Evolutionary conservation across 306 rosid genomes (phyloP).

Genomic region (Castanea mollissima): DNA sequence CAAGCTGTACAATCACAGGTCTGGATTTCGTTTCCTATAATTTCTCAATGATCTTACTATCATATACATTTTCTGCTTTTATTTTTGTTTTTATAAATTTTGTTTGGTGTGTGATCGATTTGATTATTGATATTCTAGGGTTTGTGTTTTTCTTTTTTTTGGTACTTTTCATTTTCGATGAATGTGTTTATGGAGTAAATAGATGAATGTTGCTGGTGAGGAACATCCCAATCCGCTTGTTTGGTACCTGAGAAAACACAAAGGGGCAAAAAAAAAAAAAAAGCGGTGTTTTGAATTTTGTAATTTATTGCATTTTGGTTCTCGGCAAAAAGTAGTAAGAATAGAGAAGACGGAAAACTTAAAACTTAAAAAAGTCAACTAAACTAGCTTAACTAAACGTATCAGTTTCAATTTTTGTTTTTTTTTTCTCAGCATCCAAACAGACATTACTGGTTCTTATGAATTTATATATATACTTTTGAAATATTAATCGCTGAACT

Average conservation of each 20-base stretch:
- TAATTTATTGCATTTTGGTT: not conserved
- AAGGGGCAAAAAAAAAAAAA: not conserved
- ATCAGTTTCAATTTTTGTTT: not conserved
- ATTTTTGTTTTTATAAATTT: not conserved
- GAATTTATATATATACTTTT: not conserved
- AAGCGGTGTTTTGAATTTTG: not conserved
- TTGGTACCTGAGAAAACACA: not conserved
- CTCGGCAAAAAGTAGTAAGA: not conserved
- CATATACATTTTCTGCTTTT: not conserved
- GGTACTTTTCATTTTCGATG: no score
- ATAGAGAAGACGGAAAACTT: not conserved
- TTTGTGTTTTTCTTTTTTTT: not conserved
- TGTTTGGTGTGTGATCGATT: not conserved
- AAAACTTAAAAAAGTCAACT: not conserved
- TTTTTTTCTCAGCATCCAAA: not conserved
- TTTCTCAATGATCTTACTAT: conserved; percentile 3
- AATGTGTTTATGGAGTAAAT: not conserved
- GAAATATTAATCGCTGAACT: not conserved
- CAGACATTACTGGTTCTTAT: not conserved
- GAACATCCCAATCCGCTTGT: not conserved
- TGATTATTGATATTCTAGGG: conserved; percentile 15
- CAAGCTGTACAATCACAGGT: conserved; percentile 27
- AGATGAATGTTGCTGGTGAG: not conserved
- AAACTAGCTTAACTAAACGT: not conserved
- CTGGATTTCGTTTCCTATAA: not conserved